Conservation (phyloP, 352 stramenopile species). For the Pythium myriotylum region DNA sequence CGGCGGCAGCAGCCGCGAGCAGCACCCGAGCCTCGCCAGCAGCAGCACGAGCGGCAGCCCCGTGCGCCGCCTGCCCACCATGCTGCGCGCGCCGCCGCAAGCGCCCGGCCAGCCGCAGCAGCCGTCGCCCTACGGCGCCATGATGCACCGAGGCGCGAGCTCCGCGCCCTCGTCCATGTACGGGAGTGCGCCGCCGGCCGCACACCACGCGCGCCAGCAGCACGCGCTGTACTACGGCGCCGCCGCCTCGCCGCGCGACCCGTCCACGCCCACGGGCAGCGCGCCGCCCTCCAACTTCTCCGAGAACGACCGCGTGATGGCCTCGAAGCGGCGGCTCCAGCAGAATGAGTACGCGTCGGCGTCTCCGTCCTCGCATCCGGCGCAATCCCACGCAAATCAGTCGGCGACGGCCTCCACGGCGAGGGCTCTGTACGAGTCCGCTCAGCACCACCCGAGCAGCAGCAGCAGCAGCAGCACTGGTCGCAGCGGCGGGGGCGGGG, state of each 20-base stretch:
- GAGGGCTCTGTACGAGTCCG: constrained; percentile 16
- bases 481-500: constrained; percentile 8
- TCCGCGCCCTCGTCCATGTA: neutral
- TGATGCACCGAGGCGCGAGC: neutral
- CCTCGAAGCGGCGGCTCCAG: constrained; percentile 21
- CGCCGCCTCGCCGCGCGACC: neutral
- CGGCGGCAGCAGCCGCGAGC: constrained; percentile 2
- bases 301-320: constrained; percentile 8
- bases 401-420: neutral
- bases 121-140: neutral
- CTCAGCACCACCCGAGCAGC: constrained; percentile 22
- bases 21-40: constrained; percentile 6
- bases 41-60: constrained; percentile 35
- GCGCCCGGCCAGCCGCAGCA: constrained; percentile 1
- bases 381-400: neutral
- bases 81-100: constrained; percentile 32
- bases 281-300: neutral
- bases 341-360: constrained; percentile 3
- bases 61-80: constrained; percentile 40
- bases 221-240: constrained; percentile 6
- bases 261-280: neutral
- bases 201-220: constrained; percentile 3
- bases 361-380: neutral
- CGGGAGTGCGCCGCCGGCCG: neutral
- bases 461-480: constrained; percentile 26